Base-by-base conservation (phyloP, 2,329 filamentous ascomycete species). In the Trichophyton equinum region DNA sequence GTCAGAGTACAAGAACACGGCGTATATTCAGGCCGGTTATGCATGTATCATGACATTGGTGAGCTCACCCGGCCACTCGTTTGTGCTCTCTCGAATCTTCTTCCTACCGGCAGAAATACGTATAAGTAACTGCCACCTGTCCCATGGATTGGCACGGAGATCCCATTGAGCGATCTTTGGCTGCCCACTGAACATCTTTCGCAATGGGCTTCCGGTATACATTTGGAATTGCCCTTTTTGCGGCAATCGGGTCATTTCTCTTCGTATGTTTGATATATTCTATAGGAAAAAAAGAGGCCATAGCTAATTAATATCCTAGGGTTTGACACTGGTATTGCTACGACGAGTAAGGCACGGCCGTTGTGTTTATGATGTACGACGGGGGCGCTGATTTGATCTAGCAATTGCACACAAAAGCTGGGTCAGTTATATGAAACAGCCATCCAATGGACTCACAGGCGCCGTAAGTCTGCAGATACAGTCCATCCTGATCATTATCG, bases 261-360 rank as follows among this genome's bases (percentile, higher is more conserved):
- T 84, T 82, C 68, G 79, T 81, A 74, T 47, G 79, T 47, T 22
- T 25, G 18, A 9, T 13, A 25, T 53, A 20, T 53, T 5, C 27
- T 38, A 4, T 15, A 30, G 22, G 22, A 2, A 2, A 18, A 9
- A 7, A 11, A 44, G 8, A 51, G 47, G 33, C 56, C 47, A 64
- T 13, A 15, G 7, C 15, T 42, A 57, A n/a, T 65, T 46, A 18
- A 8, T 46, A 46, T n/a, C 3, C 42, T 6, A 81, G 79, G 81
- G 2, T 83, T 83, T 62, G 82, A 83, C 67, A 83, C 81, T 0
- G 81, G 81, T 30, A 83, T 83, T 60, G 81, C 80, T 3, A 84
- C 81, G 11, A 83, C 81, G 15, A 83, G 77, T 79, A 62, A 71
- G 75, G 71, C 11, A 40, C 40, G 5, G 13, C 20, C 51, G 18